Evolutionary conservation across 352 stramenopile species (phyloP), one percentile per base, ranked within the genome.

Genomic region (Phytophthora sojae): DNA sequence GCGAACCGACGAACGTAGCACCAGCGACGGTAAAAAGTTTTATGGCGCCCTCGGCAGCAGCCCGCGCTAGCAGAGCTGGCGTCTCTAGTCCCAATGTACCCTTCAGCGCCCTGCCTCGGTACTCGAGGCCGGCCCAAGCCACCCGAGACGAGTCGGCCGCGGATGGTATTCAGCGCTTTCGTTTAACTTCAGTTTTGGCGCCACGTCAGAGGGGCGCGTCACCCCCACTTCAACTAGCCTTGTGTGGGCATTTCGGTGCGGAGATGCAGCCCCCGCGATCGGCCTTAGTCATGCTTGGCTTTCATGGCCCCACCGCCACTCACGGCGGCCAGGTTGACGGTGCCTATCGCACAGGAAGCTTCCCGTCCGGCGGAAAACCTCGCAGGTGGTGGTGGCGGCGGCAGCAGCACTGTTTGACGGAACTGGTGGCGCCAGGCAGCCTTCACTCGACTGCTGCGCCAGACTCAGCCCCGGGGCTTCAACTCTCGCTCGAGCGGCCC

Each of bases 321-420:
- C 32, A 14, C 32, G 32, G 32, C 9, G 9, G 12, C 32, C 32
- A 39, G 32, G 32, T 14, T 8, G 32, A 39, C 8, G 14, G 39
- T 47, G 39, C 39, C 15, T 17, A 21, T 47, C 39, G 17, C 14
- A 2, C 39, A 19, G 39, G 39, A 47, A 39, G 9, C 32, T 39
- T 8, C 32, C 9, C 3, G 32, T 14, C 32, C 32, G 9, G 32
- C 15, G 39, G 39, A 47, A 47, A 15, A 3, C 12, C 35, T 9
- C 4, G 12, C 35, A 44, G 35, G 26, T 6, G 2, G 35, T 35
- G 47, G 37, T 49, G 54, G 64, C 52, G 37, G 32, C 14, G 15
- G 12, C 32, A 17, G 23, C 57, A 52, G 64, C 56, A 71, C 64
- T 65, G 37, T 71, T 71, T 75, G 61, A 75, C 45, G 17, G 63